Percentiles rank a stretch among this genome's conserved stretches.
phyloP scores from a whole-genome alignment of 345 rosid species.

The Heritiera fomes region DNA sequence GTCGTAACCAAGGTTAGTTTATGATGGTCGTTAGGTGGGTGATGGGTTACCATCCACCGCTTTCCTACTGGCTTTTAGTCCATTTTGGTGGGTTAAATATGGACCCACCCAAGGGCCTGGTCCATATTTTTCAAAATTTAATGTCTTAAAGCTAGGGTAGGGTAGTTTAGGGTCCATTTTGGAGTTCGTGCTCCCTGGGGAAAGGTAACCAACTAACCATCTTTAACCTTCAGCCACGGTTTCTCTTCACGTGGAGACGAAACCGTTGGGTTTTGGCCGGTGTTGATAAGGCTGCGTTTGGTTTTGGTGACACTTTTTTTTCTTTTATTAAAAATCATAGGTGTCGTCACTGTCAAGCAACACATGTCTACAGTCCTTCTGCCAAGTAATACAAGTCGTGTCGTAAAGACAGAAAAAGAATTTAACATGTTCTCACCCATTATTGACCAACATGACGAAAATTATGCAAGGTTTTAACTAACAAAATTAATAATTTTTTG shows the following conservation, averaged over 20 bases:
- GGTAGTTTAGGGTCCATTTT: background rate
- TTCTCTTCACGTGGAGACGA: background rate
- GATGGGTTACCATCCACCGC: slow-evolving; percentile 1
- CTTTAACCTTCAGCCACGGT: too few relatives aligned
- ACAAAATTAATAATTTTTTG: too few relatives aligned
- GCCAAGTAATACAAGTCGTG: background rate
- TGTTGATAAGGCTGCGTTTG: background rate
- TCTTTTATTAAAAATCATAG: background rate
- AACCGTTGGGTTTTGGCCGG: background rate
- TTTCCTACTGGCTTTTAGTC: background rate
- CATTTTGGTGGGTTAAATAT: background rate
- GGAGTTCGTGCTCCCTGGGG: too few relatives aligned
- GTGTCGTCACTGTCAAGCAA: background rate
- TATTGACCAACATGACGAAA: too few relatives aligned
- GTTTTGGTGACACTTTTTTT: background rate
- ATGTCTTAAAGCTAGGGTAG: too few relatives aligned
- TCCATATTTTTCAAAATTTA: too few relatives aligned
- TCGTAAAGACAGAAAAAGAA: background rate
- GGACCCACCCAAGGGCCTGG: slow-evolving; percentile 3
- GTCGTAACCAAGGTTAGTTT: slow-evolving; percentile 20
- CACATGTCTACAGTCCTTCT: background rate
- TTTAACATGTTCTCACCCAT: background rate
- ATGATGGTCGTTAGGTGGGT: slow-evolving; percentile 16
- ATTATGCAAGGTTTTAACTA: too few relatives aligned
- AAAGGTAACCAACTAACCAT: too few relatives aligned